These are phyloP conservation scores for Talaromyces trachyspermus DNA, from an alignment of 495 filamentous ascomycete species.

Conservation along the genomic window DNA sequence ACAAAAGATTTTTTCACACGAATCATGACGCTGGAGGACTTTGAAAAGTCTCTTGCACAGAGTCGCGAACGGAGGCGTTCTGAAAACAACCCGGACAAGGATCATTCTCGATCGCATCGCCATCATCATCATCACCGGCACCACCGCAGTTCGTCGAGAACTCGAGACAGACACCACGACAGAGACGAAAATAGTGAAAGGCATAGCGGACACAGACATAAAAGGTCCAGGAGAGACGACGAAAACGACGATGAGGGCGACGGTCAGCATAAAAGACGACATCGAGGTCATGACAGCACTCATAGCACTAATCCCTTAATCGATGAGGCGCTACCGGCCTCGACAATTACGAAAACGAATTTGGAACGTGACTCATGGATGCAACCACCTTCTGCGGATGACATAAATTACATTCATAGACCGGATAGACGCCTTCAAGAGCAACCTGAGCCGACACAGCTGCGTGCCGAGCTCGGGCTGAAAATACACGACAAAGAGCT, in stretches of 20 bases:
- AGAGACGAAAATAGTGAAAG: constrained; percentile 29
- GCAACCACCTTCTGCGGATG: constrained; percentile 73
- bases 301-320: constrained; percentile 14
- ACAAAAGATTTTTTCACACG: not conserved
- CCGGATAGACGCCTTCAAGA: constrained; percentile 38
- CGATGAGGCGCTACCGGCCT: not conserved
- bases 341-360: not conserved
- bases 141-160: constrained; percentile 40
- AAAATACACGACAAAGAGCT: constrained; percentile 77
- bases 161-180: constrained; percentile 27
- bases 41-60: constrained; percentile 44
- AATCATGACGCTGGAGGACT: constrained; percentile 46
- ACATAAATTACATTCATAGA: constrained; percentile 78
- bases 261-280: constrained; percentile 27
- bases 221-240: constrained; percentile 45
- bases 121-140: constrained; percentile 35
- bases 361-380: constrained; percentile 85
- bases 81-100: constrained; percentile 29
- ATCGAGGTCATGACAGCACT: constrained; percentile 23
- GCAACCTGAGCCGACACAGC: constrained; percentile 37
- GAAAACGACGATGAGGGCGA: constrained; percentile 36
- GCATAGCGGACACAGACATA: constrained; percentile 44
- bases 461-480: constrained; percentile 62
- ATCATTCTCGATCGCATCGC: constrained; percentile 28
- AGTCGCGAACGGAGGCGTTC: constrained; percentile 29